Evolutionary conservation across 106 monocot genomes (phyloP), one percentile per base, ranked within the genome.

Genomic region (Chionographis japonica): DNA sequence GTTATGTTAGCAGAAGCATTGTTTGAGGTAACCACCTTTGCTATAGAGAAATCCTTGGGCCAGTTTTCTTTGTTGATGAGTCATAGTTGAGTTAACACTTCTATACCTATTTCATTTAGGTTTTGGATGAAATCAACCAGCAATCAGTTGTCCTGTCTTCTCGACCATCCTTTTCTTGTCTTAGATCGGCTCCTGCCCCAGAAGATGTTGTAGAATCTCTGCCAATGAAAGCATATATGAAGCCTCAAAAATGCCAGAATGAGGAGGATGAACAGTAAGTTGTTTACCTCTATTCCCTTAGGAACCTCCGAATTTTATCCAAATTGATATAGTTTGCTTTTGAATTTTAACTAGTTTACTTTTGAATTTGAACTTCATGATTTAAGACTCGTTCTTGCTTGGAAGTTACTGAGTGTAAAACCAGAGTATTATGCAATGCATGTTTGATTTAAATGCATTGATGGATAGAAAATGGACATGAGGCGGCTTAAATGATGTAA

Each of bases 111-210:
- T 51, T 50, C 37, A 27, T 62, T 27, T 79, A 98, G 97, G 97
- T 98, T 69, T 76, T 98, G 85, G 97, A 92, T 90, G 97, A 98
- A 72, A 98, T 98, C 72, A 92, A 98, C 49, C 97, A 98, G 77
- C 97, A 98, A 74, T 92, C 97, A 50, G 84, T 77, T 3, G 84
- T 77, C 27, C 74, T 98, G 66, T 75, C 86, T 18, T 98, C 97
- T 60, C 81, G 78, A 3, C 92, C 86, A 50, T 87, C 97, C 46
- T 75, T 87, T 58, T 92, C 92, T 41, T 83, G 89, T 4, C 74
- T 89, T 73, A 92, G 97, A 67, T 92, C 97, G 62, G 60, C 85
- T 72, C 97, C 97, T 64, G 92, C 97, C 17, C 97, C 97, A 15
- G 89, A 81, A 54, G 97, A 92, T 54, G 79, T 83, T 50, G 97